Conservation (phyloP, 176 grass and related monocot species). For the Rhynchospora pubera region DNA sequence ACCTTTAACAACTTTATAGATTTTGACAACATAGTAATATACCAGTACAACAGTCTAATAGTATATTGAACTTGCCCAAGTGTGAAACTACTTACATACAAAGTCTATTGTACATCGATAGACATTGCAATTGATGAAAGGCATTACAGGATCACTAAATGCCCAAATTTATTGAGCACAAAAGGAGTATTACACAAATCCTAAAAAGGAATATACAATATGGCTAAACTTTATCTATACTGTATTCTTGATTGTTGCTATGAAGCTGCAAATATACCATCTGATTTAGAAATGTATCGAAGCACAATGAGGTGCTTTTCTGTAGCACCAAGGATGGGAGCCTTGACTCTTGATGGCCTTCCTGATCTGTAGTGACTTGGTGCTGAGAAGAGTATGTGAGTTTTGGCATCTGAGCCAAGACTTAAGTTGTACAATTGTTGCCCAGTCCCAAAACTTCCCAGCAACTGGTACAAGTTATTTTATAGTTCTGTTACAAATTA, state of each 20-base stretch:
- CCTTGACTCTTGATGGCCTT: constrained; percentile 33
- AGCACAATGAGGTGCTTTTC: constrained; percentile 36
- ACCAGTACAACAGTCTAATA: too few species aligned
- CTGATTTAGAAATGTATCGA: constrained; percentile 4
- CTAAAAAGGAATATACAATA: not conserved
- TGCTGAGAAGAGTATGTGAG: constrained; percentile 39
- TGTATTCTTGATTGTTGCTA: not conserved
- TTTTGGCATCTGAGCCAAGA: constrained; percentile 14
- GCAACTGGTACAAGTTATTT: constrained; percentile 61
- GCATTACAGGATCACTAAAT: not conserved
- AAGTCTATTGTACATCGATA: not conserved
- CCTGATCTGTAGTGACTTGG: not conserved
- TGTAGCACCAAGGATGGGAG: constrained; percentile 40
- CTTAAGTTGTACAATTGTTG: constrained; percentile 47
- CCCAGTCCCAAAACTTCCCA: constrained; percentile 74
- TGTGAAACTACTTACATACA: not conserved
- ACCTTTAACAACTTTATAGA: too few species aligned
- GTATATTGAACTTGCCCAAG: not conserved
- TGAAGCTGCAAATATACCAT: not conserved
- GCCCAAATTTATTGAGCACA: not conserved
- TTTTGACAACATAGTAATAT: too few species aligned
- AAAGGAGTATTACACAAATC: not conserved
- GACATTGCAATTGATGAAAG: not conserved
- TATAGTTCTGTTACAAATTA: not conserved
- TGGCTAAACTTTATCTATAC: not conserved